A percentile compares a stretch with the other conserved stretches of the same genome.
phyloP scores from a whole-genome alignment of 2,329 filamentous ascomycete genomes.

The Blastomyces emzantsi region DNA sequence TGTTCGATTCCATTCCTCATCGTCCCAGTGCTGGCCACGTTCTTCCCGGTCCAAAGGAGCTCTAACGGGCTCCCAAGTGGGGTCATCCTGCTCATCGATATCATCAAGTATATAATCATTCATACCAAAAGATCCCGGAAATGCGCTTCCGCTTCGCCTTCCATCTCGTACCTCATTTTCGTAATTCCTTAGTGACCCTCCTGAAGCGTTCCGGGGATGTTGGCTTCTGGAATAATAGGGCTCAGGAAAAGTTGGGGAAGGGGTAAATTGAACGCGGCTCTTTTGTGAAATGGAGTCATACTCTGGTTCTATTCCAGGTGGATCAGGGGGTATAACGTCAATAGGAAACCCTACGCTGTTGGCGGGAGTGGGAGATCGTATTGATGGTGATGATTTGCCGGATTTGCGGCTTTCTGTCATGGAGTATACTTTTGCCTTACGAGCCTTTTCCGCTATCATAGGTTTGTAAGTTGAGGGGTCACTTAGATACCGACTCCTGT shows the following conservation, averaged over 20 bases:
- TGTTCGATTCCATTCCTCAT: background rate
- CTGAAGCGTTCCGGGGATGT: background rate
- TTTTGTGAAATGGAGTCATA: background rate
- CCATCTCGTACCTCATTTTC: background rate
- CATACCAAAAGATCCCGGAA: background rate
- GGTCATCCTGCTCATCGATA: slow-evolving; percentile 1
- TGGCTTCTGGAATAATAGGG: background rate
- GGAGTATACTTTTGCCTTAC: background rate
- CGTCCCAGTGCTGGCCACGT: background rate
- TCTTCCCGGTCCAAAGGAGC: background rate
- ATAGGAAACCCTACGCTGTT: background rate
- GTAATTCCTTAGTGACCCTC: background rate
- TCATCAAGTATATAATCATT: background rate
- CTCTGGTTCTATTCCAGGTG: background rate
- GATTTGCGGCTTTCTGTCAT: background rate
- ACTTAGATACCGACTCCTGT: background rate
- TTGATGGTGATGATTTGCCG: background rate
- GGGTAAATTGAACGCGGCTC: background rate
- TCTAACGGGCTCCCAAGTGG: background rate
- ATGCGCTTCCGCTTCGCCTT: background rate
- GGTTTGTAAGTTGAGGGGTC: background rate
- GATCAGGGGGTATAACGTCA: background rate
- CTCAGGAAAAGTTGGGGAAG: background rate
- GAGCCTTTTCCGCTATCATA: background rate
- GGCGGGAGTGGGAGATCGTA: background rate